Percentiles rank a stretch among this genome's conserved stretches.
These are phyloP conservation scores for Septoria petroselini DNA, from an alignment of 2,329 filamentous ascomycete species.

Conservation along the genomic window DNA sequence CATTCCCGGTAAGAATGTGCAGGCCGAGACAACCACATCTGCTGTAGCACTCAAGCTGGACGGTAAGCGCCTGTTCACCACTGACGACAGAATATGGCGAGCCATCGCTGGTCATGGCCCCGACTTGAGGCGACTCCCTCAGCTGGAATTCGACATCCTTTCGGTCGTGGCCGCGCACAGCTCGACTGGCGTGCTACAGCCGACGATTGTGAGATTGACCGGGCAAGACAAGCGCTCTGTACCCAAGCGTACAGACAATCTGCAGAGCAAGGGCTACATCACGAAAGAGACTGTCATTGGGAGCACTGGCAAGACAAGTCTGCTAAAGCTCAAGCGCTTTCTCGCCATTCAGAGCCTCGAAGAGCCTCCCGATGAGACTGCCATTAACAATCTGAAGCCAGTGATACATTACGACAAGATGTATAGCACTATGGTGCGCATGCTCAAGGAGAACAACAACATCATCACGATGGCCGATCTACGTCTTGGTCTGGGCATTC, in stretches of 20 bases:
- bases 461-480: slow-evolving; percentile 54
- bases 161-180: slow-evolving; percentile 58
- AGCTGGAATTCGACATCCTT: slow-evolving; percentile 55
- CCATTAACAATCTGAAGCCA: slow-evolving; percentile 18
- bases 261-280: slow-evolving; percentile 60
- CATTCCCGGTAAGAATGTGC: slow-evolving; percentile 36
- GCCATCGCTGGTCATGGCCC: slow-evolving; percentile 59
- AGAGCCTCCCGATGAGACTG: slow-evolving; percentile 9
- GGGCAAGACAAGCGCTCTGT: slow-evolving; percentile 65
- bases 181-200: slow-evolving; percentile 55
- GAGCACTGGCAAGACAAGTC: slow-evolving; percentile 53
- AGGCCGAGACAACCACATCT: slow-evolving; percentile 25
- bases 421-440: slow-evolving; percentile 47
- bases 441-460: slow-evolving; percentile 49
- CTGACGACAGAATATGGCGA: slow-evolving; percentile 57
- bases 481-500: slow-evolving; percentile 45
- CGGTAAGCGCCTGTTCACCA: slow-evolving; percentile 48
- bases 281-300: slow-evolving; percentile 53
- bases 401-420: slow-evolving; percentile 49
- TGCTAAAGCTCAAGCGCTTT: slow-evolving; percentile 54
- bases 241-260: slow-evolving; percentile 57
- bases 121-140: slow-evolving; percentile 53
- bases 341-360: slow-evolving; percentile 25
- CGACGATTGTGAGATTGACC: slow-evolving; percentile 53
- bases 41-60: slow-evolving; percentile 10